Base-by-base conservation (phyloP, 768 basidiomycete genomes). In the Suillus ampliporus region DNA sequence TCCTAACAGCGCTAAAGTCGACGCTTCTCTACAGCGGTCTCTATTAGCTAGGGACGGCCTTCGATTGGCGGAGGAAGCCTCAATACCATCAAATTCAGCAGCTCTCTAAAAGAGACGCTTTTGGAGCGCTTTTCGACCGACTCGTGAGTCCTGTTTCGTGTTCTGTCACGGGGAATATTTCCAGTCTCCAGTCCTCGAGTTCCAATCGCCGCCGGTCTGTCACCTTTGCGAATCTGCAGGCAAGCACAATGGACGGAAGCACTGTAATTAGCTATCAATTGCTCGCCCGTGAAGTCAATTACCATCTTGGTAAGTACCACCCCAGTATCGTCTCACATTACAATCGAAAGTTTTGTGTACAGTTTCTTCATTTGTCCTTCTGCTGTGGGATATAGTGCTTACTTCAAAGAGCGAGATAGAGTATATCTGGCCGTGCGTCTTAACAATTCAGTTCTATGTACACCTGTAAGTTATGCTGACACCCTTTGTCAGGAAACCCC, bases 351-450 rank as follows among this genome's bases (percentile, higher is more conserved):
- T 19, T 26, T 51, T 35, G 35, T 21, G 28, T 19, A 35, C 35
- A 74, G 78, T 72, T 31, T 71, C 75, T 1, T 69, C 71, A 3
- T 50, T 72, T 43, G 56, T 61, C 8, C 62, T 78, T 28, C 54
- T 70, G 52, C 61, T 73, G 9, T 76, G 71, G 61, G 77, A 78
- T 34, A 58, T 67, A 17, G 19, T 76, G 4, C 58, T 72, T 47
- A 71, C 68, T 5, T 64, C 71, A 28, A 66, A 61, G 28, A 67
- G 62, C 15, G 77, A 75, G 51, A 63, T 70, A 1, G 71, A 70
- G 41, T 66, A 69, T 26, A 51, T 77, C 23, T 78, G 77, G 75
- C 66, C 64, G 77, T 79, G 50, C 64, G 71, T 37, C 51, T 37
- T 21, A 15, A 21, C 26, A 10, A 28, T 48, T 17, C 15, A 37